phyloP scores from a whole-genome alignment of 176 grass and related monocot genomes.

The Saccharum officinarum region DNA sequence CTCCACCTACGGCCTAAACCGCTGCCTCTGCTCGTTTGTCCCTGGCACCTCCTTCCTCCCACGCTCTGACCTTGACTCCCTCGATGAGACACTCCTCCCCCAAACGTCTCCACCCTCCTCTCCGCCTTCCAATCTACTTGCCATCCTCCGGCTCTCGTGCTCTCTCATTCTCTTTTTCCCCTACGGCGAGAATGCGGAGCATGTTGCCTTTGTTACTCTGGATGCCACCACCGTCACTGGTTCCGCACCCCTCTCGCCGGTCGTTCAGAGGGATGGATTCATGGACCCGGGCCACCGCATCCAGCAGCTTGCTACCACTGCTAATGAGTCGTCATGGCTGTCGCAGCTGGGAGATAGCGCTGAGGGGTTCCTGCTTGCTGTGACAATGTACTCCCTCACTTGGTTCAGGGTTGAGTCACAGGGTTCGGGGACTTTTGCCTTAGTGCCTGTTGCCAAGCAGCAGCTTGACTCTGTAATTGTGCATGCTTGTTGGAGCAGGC shows the following conservation, averaged over 20 bases:
- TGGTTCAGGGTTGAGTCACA: conserved; percentile 70
- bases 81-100: conserved; percentile 24
- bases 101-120: conserved; percentile 23
- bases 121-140: conserved; percentile 47
- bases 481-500: conserved; percentile 75
- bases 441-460: conserved; percentile 53
- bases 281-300: conserved; percentile 62
- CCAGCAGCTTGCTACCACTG: conserved; percentile 41
- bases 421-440: neutral
- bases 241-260: conserved; percentile 25
- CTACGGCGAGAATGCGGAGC: conserved; percentile 54
- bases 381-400: conserved; percentile 68
- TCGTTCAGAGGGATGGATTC: conserved; percentile 62
- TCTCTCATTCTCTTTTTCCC: conserved; percentile 57
- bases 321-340: conserved; percentile 23
- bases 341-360: neutral
- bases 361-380: conserved; percentile 71
- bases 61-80: conserved; percentile 22
- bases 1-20: conserved; percentile 12
- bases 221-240: neutral
- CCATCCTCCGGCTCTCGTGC: conserved; percentile 15
- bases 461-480: conserved; percentile 52
- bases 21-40: conserved; percentile 42
- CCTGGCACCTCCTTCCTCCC: conserved; percentile 52
- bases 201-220: conserved; percentile 40